Conservation (phyloP, 768 basidiomycete genomes). For the Tephrocybe sp. region DNA sequence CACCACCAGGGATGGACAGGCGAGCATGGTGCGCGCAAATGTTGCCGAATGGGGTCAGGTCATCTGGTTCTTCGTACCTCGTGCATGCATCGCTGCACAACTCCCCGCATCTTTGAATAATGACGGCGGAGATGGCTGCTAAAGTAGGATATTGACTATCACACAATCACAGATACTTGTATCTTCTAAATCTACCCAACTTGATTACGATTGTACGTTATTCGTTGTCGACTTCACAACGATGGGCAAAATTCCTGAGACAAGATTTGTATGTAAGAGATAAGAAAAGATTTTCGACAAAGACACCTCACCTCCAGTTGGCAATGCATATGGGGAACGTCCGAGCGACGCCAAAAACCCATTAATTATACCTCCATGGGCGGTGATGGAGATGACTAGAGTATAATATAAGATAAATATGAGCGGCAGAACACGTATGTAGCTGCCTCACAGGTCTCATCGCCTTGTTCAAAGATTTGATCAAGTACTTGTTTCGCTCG, state of each 20-base stretch:
- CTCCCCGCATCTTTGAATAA: slow-evolving; percentile 21
- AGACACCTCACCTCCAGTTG: slow-evolving; percentile 57
- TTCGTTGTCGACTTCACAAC: slow-evolving; percentile 13
- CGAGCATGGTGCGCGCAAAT: slow-evolving; percentile 24
- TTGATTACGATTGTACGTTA: not conserved
- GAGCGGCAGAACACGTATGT: slow-evolving; percentile 1
- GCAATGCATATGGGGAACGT: slow-evolving; percentile 41
- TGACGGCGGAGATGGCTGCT: slow-evolving; percentile 24
- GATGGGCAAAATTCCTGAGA: slow-evolving; percentile 20
- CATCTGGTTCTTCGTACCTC: slow-evolving; percentile 27
- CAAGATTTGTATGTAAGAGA: not conserved
- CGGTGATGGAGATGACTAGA: slow-evolving; percentile 64
- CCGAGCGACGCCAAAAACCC: slow-evolving; percentile 50
- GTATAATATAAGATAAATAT: not conserved
- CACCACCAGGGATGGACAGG: slow-evolving; percentile 18
- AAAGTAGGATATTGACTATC: not conserved
- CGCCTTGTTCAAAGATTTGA: slow-evolving; percentile 47
- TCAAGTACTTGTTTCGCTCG: slow-evolving; percentile 56
- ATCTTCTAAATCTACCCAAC: too few relatives aligned
- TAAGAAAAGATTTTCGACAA: not conserved
- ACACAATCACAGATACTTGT: too few relatives aligned
- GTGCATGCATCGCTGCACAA: slow-evolving; percentile 23
- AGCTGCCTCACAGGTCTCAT: slow-evolving; percentile 42
- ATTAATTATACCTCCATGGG: slow-evolving; percentile 63
- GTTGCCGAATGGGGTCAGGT: slow-evolving; percentile 25